Base-by-base conservation (phyloP, 805 yeast genomes). In the Yamadazyma sp. region DNA sequence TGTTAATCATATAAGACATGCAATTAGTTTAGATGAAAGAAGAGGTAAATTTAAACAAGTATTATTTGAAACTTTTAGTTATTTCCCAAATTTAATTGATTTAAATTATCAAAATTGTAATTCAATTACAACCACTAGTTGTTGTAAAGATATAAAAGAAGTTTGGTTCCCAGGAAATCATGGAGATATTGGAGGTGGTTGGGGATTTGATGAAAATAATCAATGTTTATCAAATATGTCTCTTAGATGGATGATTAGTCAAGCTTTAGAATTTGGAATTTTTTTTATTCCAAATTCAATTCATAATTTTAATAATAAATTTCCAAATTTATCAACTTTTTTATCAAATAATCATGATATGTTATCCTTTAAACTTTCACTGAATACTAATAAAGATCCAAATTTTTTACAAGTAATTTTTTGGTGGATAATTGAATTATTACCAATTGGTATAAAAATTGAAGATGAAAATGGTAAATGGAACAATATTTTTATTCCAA, bases 161-260 rank as follows among this genome's bases (percentile, higher is more conserved):
- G 49, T 75, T 27, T 81, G 82, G 81, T 81, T 81, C 47, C 75
- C 83, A 1, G 88, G 86, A 2, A 76, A 76, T 48, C 87, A 81
- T 53, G 65, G 81, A 7, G 86, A 81, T 53, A 58, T 76, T 46
- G 87, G 87, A 2, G 86, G 86, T 3, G 83, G 83, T 0, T 80
- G 83, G 81, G 52, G 62, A 1, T 80, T 75, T 49, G 22, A 39
- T 0, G 50, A 61, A 31, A 75, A 38, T 9, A 23, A 75, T 1
- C 70, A 74, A 27, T 47, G 53, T 15, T 40, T 75, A 11, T 65
- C 83, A 0, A 70, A 76, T 43, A 42, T 78, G 11, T 60, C 86
- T 0, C 56, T 81, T 16, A 62, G 80, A 40, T 81, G 86, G 86
- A 75, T 81, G 52, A 39, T 80, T 9, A 57, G 70, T 4, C 77